Evolutionary conservation across 768 basidiomycete genomes (phyloP).

Genomic region (Coprinopsis strossmayeri): DNA sequence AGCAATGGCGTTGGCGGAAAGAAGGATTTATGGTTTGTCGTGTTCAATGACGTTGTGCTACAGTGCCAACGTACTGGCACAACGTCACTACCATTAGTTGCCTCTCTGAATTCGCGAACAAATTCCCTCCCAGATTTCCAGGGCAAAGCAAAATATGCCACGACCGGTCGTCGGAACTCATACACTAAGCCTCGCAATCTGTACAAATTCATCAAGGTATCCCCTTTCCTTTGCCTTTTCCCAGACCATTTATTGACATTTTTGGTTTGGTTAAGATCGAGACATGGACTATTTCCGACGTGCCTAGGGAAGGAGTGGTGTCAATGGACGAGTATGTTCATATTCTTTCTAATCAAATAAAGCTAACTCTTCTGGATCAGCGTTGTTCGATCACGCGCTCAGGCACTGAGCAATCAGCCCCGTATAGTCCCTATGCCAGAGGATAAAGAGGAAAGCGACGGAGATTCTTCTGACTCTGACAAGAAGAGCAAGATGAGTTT

Average conservation of each 20-base stretch:
- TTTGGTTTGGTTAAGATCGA: too few relatives aligned
- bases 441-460: constrained; percentile 46
- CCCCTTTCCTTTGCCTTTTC: too few relatives aligned
- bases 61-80: constrained; percentile 88
- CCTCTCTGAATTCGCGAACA: constrained; percentile 59
- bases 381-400: constrained; percentile 63
- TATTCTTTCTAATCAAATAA: background rate
- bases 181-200: constrained; percentile 84
- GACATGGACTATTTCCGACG: constrained; percentile 79
- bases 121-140: constrained; percentile 80
- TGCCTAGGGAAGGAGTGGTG: constrained; percentile 74
- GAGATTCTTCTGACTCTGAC: constrained; percentile 79
- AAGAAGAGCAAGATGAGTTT: constrained; percentile 92
- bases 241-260: too few relatives aligned
- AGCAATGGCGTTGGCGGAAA: constrained; percentile 55
- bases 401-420: constrained; percentile 53
- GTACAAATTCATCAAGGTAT: constrained; percentile 88
- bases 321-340: constrained; percentile 83
- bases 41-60: constrained; percentile 93
- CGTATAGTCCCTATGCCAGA: constrained; percentile 64
- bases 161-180: constrained; percentile 66
- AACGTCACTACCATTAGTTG: constrained; percentile 74
- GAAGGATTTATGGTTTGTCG: constrained; percentile 90
- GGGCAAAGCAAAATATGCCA: constrained; percentile 80
- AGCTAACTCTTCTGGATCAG: constrained; percentile 25